Percentiles rank a stretch among this genome's conserved stretches.
Conservation (phyloP, 805 yeast genomes). For the Metschnikowia vanudenii region DNA sequence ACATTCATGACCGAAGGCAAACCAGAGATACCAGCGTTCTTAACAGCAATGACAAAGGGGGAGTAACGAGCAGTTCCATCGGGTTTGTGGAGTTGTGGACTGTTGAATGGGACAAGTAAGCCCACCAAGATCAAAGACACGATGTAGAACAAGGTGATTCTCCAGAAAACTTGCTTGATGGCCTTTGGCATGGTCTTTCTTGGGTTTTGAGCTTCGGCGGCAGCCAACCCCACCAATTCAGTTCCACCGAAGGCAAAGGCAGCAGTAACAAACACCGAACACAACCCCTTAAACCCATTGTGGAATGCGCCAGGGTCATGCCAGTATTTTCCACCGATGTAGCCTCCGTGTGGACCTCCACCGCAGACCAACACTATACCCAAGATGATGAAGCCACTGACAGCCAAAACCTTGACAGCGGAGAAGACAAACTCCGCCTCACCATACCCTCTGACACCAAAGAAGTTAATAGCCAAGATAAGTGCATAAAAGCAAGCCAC, state of each 20-base stretch:
- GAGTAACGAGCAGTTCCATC: conserved; percentile 33
- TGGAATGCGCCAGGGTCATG: conserved; percentile 37
- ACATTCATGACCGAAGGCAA: conserved; percentile 45
- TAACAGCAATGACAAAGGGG: conserved; percentile 45
- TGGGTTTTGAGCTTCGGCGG: conserved; percentile 37
- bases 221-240: conserved; percentile 40
- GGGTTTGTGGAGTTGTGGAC: conserved; percentile 23
- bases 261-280: conserved; percentile 40
- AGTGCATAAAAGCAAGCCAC: conserved; percentile 52
- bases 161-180: conserved; percentile 44
- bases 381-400: conserved; percentile 55
- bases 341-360: conserved; percentile 41
- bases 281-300: conserved; percentile 37
- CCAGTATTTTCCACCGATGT: conserved; percentile 40
- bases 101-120: conserved; percentile 38
- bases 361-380: conserved; percentile 54
- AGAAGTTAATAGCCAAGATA: conserved; percentile 30
- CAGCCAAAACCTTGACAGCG: conserved; percentile 58
- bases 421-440: conserved; percentile 68
- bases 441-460: conserved; percentile 33
- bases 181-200: conserved; percentile 41
- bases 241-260: conserved; percentile 46
- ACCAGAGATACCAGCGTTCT: conserved; percentile 39
- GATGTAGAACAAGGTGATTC: conserved; percentile 41
- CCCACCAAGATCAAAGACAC: conserved; percentile 40